Percentiles rank a stretch among this genome's conserved stretches.
phyloP scores from a whole-genome alignment of 1,139 yeast genomes.

The Kluyveromyces sp. region DNA sequence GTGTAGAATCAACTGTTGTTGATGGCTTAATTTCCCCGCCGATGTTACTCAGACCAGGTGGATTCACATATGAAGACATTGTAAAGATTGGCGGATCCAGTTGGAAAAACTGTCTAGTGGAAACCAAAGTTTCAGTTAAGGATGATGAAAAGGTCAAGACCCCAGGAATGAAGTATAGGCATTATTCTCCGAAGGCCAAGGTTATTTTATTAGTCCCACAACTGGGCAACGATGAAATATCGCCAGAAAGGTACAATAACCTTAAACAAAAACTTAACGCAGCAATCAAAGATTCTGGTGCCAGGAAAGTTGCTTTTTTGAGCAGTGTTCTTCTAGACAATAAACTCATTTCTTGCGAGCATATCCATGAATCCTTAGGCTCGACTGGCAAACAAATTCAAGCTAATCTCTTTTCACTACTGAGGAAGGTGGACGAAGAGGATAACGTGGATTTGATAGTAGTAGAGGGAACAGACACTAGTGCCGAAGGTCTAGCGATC shows the following conservation, averaged over 20 bases:
- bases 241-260: constrained; percentile 8
- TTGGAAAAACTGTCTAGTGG: constrained; percentile 62
- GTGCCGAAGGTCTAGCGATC: constrained; percentile 81
- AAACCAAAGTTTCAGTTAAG: constrained; percentile 54
- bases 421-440: constrained; percentile 66
- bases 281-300: constrained; percentile 10
- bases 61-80: constrained; percentile 75
- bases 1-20: constrained; percentile 88
- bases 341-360: constrained; percentile 17
- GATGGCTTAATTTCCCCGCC: constrained; percentile 87
- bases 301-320: constrained; percentile 29
- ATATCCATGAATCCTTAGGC: constrained; percentile 48
- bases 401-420: constrained; percentile 58
- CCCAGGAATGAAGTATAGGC: constrained; percentile 97
- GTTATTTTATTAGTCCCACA: constrained; percentile 57
- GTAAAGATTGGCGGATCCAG: constrained; percentile 50
- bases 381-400: constrained; percentile 56
- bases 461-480: constrained; percentile 63
- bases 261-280: constrained; percentile 13
- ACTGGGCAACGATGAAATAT: constrained; percentile 1
- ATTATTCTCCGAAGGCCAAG: constrained; percentile 84
- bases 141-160: constrained; percentile 71
- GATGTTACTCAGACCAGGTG: constrained; percentile 87
- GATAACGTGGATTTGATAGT: constrained; percentile 54
- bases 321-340: constrained; percentile 21